These are phyloP conservation scores for Pleurotus eryngii DNA, from an alignment of 768 basidiomycete species.

Conservation along the genomic window DNA sequence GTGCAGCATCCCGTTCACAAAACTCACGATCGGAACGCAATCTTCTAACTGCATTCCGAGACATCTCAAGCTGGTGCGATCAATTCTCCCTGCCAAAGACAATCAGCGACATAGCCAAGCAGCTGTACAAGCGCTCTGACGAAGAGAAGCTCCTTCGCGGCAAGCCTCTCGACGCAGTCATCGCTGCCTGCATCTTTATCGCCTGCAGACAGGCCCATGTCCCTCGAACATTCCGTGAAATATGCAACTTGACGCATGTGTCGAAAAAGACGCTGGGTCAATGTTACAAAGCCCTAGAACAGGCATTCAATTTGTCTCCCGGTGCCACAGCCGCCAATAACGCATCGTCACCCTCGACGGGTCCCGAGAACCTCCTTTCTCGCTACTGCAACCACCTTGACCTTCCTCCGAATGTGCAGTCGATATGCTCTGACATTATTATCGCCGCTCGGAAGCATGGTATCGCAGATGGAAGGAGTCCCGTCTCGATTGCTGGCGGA, in stretches of 20 bases:
- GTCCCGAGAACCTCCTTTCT: slow-evolving; percentile 85
- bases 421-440: slow-evolving; percentile 82
- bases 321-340: slow-evolving; percentile 58
- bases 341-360: slow-evolving; percentile 47
- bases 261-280: slow-evolving; percentile 95
- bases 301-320: slow-evolving; percentile 85
- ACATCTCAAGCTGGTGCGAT: slow-evolving; percentile 93
- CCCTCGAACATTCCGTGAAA: slow-evolving; percentile 94
- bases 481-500: slow-evolving; percentile 97
- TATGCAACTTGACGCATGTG: slow-evolving; percentile 89
- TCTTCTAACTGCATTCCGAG: slow-evolving; percentile 83
- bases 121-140: slow-evolving; percentile 94
- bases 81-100: slow-evolving; percentile 91
- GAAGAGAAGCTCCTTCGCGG: slow-evolving; percentile 92
- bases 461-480: slow-evolving; percentile 90
- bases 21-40: slow-evolving; percentile 80
- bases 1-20: slow-evolving; percentile 82
- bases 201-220: slow-evolving; percentile 94
- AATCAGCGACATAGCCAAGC: slow-evolving; percentile 94
- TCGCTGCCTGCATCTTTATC: slow-evolving; percentile 97
- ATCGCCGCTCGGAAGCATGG: slow-evolving; percentile 76
- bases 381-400: slow-evolving; percentile 94
- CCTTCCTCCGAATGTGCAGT: slow-evolving; percentile 77
- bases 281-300: slow-evolving; percentile 86
- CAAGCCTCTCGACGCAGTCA: slow-evolving; percentile 89